Conservation (phyloP, 257 asterid genomes). For the Apocynum venetum region DNA sequence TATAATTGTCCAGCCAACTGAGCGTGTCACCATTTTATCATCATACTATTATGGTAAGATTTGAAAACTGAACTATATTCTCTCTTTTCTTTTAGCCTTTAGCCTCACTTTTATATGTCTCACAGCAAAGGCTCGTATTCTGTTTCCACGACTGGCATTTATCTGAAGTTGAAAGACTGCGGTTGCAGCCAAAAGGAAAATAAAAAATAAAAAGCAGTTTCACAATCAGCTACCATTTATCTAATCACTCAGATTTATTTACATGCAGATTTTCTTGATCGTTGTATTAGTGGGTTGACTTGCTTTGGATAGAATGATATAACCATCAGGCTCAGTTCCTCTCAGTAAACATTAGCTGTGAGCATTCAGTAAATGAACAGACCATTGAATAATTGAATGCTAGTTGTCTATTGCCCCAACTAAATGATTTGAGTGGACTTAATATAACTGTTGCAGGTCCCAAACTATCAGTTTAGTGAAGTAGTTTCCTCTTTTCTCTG, state of each 20-base stretch:
- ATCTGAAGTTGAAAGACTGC: neutral
- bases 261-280: neutral
- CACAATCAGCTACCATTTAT: neutral
- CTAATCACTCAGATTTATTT: neutral
- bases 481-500: neutral
- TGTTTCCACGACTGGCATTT: neutral
- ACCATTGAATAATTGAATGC: neutral
- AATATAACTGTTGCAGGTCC: neutral
- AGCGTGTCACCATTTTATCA: conserved; percentile 81
- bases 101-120: conserved; percentile 7
- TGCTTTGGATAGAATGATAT: neutral
- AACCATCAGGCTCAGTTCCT: neutral
- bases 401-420: neutral
- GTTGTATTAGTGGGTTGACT: neutral
- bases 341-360: neutral
- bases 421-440: neutral
- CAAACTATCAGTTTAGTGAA: neutral
- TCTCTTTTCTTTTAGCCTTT: conserved; percentile 2
- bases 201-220: neutral
- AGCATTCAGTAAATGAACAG: neutral
- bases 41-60: conserved; percentile 87
- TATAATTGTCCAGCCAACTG: conserved; percentile 66
- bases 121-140: neutral
- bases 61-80: neutral
- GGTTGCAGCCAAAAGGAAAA: neutral